Evolutionary conservation across 345 rosid genomes (phyloP), one percentile per base, ranked within the genome.

Genomic region (Gossypium thurberi): DNA sequence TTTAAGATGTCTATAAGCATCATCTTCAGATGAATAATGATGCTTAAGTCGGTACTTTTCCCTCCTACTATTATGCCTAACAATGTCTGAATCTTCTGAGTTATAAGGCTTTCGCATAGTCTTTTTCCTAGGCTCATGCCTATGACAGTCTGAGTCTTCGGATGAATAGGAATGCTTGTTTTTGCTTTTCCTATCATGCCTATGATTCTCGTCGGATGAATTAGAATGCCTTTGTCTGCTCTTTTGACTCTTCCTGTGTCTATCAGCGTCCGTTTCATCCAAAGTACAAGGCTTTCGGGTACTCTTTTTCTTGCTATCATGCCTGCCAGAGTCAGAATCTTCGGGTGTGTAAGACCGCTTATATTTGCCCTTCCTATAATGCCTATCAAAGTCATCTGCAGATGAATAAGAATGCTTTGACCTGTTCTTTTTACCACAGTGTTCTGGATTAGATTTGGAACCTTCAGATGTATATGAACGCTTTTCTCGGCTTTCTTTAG

Each of bases 301-400:
- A 71, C 78, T 75, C 71, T 73, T 71, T 75, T 69, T 72, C 74
- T 73, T 75, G 79, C 14, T 51, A 50, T 26, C 75, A 48, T 65
- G 77, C 23, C 56, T 73, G 28, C 72, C 65, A 68, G 70, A 78
- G 63, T 78, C 78, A 3, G 50, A 76, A 65, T 70, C 76, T 64
- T 73, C 78, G 20, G 59, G 58, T 67, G 62, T 44, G 28, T 62
- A 65, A 55, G 53, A 65, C 20, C 57, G 65, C 60, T 76, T 74
- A 7, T 67, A 72, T 74, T 75, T 78, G 40, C 81, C 77, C 69
- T 78, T 79, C 50, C 76, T 72, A 53, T 77, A 67, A 67, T 68
- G 78, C 70, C 79, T 84, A 69, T 79, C 79, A 8, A 68, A 50
- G 37, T 82, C 82, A 59, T 84, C 26, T 1, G 15, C 84, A 52